Conservation (phyloP, 2,329 filamentous ascomycete genomes). For the Botrytis byssoidea region DNA sequence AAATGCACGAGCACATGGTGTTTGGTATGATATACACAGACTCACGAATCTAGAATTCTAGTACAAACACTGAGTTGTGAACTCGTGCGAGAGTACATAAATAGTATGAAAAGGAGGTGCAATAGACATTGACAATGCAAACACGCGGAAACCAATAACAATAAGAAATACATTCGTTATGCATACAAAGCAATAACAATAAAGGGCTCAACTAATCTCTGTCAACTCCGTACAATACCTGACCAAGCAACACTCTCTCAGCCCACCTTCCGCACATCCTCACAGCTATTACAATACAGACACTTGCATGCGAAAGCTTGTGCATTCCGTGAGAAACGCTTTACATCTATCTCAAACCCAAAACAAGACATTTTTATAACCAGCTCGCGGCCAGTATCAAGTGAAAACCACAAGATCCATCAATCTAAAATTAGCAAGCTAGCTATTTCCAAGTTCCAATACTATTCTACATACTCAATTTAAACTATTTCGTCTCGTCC, state of each 20-base stretch:
- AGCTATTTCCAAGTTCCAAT: not conserved
- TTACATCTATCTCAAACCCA: not conserved
- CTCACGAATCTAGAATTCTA: not conserved
- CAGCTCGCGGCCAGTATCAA: not conserved
- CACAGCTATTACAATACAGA: fast-evolving
- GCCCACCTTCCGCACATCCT: not conserved
- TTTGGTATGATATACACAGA: not conserved
- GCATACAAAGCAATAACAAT: not conserved
- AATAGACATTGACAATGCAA: not conserved
- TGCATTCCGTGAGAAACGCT: not conserved
- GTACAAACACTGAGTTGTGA: not conserved
- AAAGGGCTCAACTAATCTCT: too few relatives aligned
- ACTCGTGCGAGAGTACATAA: not conserved
- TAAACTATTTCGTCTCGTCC: not conserved
- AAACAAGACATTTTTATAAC: not conserved
- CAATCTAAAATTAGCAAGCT: not conserved
- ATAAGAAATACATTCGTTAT: not conserved
- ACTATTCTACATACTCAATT: not conserved
- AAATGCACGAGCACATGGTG: not conserved
- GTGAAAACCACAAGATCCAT: not conserved
- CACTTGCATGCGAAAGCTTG: not conserved
- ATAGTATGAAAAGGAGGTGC: not conserved
- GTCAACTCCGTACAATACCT: too few relatives aligned
- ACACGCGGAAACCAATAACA: not conserved
- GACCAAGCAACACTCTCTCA: too few relatives aligned